Base-by-base conservation (phyloP, 441 rosid species). In the California macrophylla region DNA sequence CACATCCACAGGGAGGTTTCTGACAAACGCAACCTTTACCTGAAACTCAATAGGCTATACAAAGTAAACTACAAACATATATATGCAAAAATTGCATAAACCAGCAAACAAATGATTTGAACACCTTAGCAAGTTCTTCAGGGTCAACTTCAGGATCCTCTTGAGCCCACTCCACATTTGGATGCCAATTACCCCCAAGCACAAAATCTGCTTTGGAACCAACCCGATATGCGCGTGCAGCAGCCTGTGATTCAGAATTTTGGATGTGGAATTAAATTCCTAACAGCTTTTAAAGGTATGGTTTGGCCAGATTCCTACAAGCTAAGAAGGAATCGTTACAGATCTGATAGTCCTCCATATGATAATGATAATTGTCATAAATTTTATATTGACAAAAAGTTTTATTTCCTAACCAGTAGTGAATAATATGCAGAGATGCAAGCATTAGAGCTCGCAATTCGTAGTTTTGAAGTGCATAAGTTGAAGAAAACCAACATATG, bases 171-270 rank as follows among this genome's bases (percentile, higher is more conserved):
- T 64, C 66, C 66, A 64, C 66, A 64, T 16, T 64, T 30, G 66
- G 66, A 64, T 64, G 66, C 66, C 40, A 64, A 64, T 64, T 64
- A 29, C 66, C 66, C 4, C 42, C 20, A 64, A 64, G 66, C 23
- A 64, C 12, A 64, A 64, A 64, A 64, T 64, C 66, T 30, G 66
- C 40, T 64, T 64, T 64, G 23, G 66, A 64, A 32, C 66, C 66
- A 29, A 64, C 18, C 66, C 66, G 66, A 32, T 64, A 64, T 64
- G 66, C 66, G 8, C 66, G 66, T 64, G 66, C 40, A 29, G 66
- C 66, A 64, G 66, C 66, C 66, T 64, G 66, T 64, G 66, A 32
- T 64, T 64, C 36, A 64, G 66, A 64, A 64, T 64, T 64, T 64
- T 64, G 40, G 40, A 64, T 26, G 42, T 32, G 13, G 66, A 25